Evolutionary conservation across 441 rosid species (phyloP).

Genomic region (Populus hybrid): DNA sequence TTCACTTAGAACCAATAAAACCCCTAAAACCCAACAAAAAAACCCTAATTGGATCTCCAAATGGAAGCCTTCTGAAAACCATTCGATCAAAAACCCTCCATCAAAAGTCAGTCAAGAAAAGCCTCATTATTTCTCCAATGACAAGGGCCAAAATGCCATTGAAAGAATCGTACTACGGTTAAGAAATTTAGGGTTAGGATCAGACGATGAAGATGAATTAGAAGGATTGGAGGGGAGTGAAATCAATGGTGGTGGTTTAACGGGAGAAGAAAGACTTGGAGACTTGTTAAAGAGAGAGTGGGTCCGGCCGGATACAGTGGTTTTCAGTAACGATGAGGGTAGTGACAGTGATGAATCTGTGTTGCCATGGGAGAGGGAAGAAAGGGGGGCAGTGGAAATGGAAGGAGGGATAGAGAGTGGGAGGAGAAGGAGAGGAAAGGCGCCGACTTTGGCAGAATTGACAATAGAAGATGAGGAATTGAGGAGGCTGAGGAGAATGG

Average conservation of each 20-base stretch:
- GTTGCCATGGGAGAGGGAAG: conserved; percentile 86
- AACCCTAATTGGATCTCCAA: conserved; percentile 59
- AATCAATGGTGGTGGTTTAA: conserved; percentile 25
- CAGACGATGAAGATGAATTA: conserved; percentile 55
- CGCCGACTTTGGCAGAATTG: conserved; percentile 85
- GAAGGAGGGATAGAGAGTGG: conserved; percentile 38
- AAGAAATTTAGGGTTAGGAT: conserved; percentile 72
- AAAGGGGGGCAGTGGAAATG: conserved; percentile 24
- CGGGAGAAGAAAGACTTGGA: conserved; percentile 78
- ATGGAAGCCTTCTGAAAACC: conserved; percentile 31
- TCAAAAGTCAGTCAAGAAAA: conserved; percentile 23
- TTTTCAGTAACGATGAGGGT: conserved; percentile 40
- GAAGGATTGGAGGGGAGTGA: conserved; percentile 33
- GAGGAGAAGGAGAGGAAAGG: conserved; percentile 50
- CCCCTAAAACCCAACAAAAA: conserved; percentile 25
- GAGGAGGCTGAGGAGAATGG: conserved; percentile 71
- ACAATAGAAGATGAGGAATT: conserved; percentile 87
- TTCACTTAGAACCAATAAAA: conserved; percentile 23
- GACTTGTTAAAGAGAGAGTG: conserved; percentile 84
- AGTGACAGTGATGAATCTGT: conserved; percentile 30
- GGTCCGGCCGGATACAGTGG: conserved; percentile 73
- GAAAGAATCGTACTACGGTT: conserved; percentile 84
- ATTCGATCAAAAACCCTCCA: conserved; percentile 5
- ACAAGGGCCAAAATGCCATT: conserved; percentile 59
- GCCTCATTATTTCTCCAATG: conserved; percentile 30